Percentiles rank a stretch among this genome's conserved stretches.
These are phyloP conservation scores for Hypocrella siamensis DNA, from an alignment of 2,329 filamentous ascomycete species.

Conservation along the genomic window DNA sequence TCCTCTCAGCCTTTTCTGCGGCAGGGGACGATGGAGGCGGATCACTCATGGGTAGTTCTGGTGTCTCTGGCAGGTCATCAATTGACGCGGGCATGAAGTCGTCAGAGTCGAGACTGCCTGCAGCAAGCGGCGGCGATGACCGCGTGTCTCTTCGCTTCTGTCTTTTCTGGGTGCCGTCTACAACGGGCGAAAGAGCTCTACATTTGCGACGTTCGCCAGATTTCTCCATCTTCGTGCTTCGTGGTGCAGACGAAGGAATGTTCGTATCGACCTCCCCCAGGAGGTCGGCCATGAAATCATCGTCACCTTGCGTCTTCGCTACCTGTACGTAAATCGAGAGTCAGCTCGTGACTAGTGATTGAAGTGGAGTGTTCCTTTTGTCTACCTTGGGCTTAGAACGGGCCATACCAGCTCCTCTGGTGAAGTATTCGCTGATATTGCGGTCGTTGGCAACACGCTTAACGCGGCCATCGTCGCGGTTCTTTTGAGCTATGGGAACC, in stretches of 20 bases:
- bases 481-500: slow-evolving; percentile 53
- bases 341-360: slow-evolving; percentile 1
- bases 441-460: slow-evolving; percentile 77
- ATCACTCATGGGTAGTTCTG: slow-evolving; percentile 66
- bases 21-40: slow-evolving; percentile 76
- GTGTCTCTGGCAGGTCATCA: slow-evolving; percentile 32
- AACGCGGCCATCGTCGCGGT: slow-evolving; percentile 73
- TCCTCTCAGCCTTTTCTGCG: slow-evolving; percentile 61
- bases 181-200: slow-evolving; percentile 63
- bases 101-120: slow-evolving; percentile 28
- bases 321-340: slow-evolving; percentile 28
- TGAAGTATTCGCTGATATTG: slow-evolving; percentile 92
- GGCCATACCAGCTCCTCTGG: slow-evolving; percentile 48
- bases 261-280: slow-evolving; percentile 82
- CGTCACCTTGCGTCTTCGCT: slow-evolving; percentile 70
- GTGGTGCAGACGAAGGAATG: slow-evolving; percentile 35
- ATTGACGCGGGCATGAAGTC: slow-evolving; percentile 35
- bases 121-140: slow-evolving; percentile 27
- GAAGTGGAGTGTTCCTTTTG: too few relatives aligned
- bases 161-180: slow-evolving; percentile 39
- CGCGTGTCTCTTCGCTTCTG: slow-evolving; percentile 35
- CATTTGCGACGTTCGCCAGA: slow-evolving; percentile 64
- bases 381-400: slow-evolving; percentile 75
- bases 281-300: slow-evolving; percentile 71
- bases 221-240: slow-evolving; percentile 47